Percentiles rank a stretch among this genome's conserved stretches.
Conservation (phyloP, 768 basidiomycete genomes). For the Crepidotus variabilis region DNA sequence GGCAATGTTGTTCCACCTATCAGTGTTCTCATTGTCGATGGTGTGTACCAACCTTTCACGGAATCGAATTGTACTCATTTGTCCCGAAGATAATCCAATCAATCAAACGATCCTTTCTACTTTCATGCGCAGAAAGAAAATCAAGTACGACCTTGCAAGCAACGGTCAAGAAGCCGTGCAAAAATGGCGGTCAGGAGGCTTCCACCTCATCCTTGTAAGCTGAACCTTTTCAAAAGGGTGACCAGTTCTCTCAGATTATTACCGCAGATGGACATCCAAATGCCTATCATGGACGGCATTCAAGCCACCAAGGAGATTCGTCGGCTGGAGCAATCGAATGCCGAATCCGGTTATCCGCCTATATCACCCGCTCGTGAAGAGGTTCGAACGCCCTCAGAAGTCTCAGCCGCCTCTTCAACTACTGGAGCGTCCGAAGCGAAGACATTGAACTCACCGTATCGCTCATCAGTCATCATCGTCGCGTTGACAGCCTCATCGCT, state of each 20-base stretch:
- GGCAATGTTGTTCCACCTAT: conserved; percentile 90
- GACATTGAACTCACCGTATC: conserved; percentile 62
- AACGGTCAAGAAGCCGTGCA: conserved; percentile 95
- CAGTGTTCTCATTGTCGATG: conserved; percentile 96
- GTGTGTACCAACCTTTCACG: conserved; percentile 38
- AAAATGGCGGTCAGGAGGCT: conserved; percentile 90
- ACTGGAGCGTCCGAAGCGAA: conserved; percentile 35
- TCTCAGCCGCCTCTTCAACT: conserved; percentile 25
- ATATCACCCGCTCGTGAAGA: conserved; percentile 61
- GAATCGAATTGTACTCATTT: conserved; percentile 9
- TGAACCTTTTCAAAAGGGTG: neutral
- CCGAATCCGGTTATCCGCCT: conserved; percentile 64
- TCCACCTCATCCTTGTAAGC: conserved; percentile 89
- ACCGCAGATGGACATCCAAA: conserved; percentile 96
- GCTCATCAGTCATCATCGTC: conserved; percentile 96
- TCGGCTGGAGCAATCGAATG: conserved; percentile 68
- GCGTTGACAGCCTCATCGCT: conserved; percentile 96
- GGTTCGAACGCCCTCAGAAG: conserved; percentile 48
- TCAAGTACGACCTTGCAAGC: conserved; percentile 91
- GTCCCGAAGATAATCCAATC: conserved; percentile 85
- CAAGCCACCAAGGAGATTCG: conserved; percentile 96
- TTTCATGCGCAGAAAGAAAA: conserved; percentile 94
- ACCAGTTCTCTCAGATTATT: conserved; percentile 11
- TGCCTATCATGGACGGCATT: conserved; percentile 99
- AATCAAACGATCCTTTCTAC: conserved; percentile 97